Evolutionary conservation across 441 rosid genomes (phyloP), one percentile per base, ranked within the genome.

Genomic region (Gossypium schwendimanii): DNA sequence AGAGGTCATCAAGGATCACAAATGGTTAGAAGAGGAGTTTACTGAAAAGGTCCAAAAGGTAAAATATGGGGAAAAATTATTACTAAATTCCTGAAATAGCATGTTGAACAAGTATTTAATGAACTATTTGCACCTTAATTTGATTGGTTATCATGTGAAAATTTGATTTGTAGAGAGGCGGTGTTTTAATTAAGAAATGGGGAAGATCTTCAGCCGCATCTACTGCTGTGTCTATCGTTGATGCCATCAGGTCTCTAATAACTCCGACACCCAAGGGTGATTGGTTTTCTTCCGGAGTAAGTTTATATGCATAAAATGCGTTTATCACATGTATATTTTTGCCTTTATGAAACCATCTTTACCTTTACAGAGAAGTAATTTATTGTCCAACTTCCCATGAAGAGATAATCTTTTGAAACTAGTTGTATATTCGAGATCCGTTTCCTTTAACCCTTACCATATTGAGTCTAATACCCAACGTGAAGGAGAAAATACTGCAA

Each of bases 201-300:
- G 99, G 99, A 79, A 84, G 98, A 81, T 92, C 99, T 52, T 94
- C 98, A 3, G 99, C 98, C 73, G 98, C 99, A 70, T 94, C 99
- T 65, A 94, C 97, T 8, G 87, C 98, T 39, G 89, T 94, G 52
- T 92, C 99, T 60, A 87, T 92, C 52, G 97, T 61, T 66, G 99
- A 94, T 75, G 97, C 96, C 73, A 89, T 94, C 0, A 92, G 87
- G 83, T 91, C 99, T 52, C 89, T 92, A 21, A 78, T 88, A 60
- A 89, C 88, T 81, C 98, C 98, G 21, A 94, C 99, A 4, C 90
- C 96, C 0, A 89, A 88, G 84, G 99, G 97, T 70, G 99, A 94
- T 75, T 94, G 97, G 96, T 92, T 94, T 82, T 92, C 99, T 4
- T 75, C 98, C 69, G 98, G 91, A 69, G 94, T 92, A 88, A 81